These are phyloP conservation scores for Clonostachys byssicola DNA, from an alignment of 2,329 filamentous ascomycete genomes.

Conservation along the genomic window DNA sequence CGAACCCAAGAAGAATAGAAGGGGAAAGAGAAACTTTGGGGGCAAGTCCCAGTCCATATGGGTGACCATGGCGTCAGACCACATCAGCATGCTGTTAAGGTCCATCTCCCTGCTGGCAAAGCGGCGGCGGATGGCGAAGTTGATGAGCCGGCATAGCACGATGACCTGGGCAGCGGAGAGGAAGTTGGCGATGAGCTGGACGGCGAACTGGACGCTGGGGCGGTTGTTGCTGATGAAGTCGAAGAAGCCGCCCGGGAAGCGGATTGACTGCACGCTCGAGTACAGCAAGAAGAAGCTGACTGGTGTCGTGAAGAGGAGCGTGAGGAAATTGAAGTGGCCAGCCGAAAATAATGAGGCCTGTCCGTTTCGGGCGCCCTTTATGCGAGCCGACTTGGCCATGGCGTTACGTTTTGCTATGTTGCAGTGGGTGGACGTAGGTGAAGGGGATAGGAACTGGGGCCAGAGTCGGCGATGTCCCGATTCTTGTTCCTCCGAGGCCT, in stretches of 20 bases:
- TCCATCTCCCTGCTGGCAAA: background rate
- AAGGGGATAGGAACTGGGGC: background rate
- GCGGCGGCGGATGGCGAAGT: background rate
- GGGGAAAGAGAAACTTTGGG: background rate
- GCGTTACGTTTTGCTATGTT: background rate
- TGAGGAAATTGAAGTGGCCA: background rate
- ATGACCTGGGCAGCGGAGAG: background rate
- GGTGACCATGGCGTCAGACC: background rate
- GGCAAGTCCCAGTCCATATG: slow-evolving; percentile 1
- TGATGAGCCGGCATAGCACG: slow-evolving; percentile 1
- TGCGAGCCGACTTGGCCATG: no score
- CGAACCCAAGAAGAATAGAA: background rate
- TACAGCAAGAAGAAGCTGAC: background rate
- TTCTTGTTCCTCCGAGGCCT: no score
- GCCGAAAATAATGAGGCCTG: background rate
- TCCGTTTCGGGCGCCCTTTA: background rate
- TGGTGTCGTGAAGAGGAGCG: background rate
- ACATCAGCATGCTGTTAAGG: background rate
- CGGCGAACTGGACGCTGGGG: background rate
- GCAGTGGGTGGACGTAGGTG: background rate
- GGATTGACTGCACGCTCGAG: background rate
- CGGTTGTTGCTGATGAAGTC: slow-evolving; percentile 1
- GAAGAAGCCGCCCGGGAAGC: background rate
- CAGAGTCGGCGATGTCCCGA: no score
- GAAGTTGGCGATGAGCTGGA: slow-evolving; percentile 1